These are phyloP conservation scores for Cyberlindnera misumaiensis DNA, from an alignment of 805 yeast species.

Conservation along the genomic window DNA sequence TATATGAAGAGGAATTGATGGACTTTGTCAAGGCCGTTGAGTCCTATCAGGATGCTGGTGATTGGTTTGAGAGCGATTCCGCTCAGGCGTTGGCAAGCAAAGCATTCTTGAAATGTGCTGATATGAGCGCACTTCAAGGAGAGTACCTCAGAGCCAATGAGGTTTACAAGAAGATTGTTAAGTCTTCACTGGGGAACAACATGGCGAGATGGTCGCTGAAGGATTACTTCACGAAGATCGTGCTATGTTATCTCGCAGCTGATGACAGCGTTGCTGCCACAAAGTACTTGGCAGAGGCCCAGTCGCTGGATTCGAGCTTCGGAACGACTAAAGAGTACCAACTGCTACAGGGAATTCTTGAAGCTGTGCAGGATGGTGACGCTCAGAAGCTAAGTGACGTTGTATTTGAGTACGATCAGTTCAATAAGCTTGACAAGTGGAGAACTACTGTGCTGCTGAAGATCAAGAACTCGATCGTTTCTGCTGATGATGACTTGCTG, in stretches of 20 bases:
- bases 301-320: conserved; percentile 71
- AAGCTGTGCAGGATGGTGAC: conserved; percentile 76
- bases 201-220: conserved; percentile 87
- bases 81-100: conserved; percentile 88
- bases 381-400: conserved; percentile 65
- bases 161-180: conserved; percentile 71
- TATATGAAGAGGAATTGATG: conserved; percentile 70
- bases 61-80: conserved; percentile 90
- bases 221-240: conserved; percentile 82
- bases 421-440: conserved; percentile 83
- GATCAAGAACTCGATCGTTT: conserved; percentile 67
- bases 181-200: conserved; percentile 64
- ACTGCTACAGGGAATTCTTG: conserved; percentile 58
- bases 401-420: conserved; percentile 81
- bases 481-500: conserved; percentile 59
- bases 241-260: conserved; percentile 75
- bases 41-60: conserved; percentile 89
- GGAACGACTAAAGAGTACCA: conserved; percentile 69
- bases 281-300: conserved; percentile 57
- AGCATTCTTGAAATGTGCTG: conserved; percentile 85
- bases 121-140: conserved; percentile 71
- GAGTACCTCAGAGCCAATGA: conserved; percentile 70
- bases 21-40: conserved; percentile 64
- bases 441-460: conserved; percentile 77
- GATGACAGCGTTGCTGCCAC: conserved; percentile 84